A percentile compares a stretch with the other conserved stretches of the same genome.
Evolutionary conservation across 2,329 filamentous ascomycete species (phyloP).

Genomic region (Xylaria arbuscula): DNA sequence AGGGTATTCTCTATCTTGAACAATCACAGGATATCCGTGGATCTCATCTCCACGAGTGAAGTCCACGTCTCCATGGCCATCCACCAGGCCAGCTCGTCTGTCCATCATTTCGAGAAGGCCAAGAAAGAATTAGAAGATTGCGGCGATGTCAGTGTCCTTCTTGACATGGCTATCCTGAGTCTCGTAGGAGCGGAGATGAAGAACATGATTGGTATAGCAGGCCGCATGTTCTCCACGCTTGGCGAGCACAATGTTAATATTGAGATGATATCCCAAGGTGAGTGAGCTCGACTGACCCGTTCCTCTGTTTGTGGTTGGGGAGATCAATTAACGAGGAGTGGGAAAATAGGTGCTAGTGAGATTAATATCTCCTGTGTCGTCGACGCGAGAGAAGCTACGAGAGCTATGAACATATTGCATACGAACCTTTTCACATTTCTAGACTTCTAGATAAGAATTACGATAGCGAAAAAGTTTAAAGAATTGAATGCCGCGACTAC

Average conservation of each 20-base stretch:
- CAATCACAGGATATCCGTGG: conserved; percentile 86
- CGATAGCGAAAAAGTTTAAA: conserved; percentile 1
- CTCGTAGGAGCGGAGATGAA: conserved; percentile 96
- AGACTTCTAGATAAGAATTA: conserved; percentile 81
- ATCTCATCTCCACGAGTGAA: conserved; percentile 95
- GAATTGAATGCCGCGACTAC: not conserved
- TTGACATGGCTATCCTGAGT: conserved; percentile 94
- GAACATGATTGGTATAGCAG: conserved; percentile 94
- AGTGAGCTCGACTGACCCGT: conserved; percentile 46
- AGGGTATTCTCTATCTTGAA: conserved; percentile 93
- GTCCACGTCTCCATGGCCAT: conserved; percentile 98
- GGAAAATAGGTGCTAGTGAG: conserved; percentile 95
- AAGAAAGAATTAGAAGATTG: conserved; percentile 80
- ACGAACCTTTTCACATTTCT: conserved; percentile 97
- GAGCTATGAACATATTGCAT: conserved; percentile 95
- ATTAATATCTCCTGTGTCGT: conserved; percentile 99
- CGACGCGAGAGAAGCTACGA: conserved; percentile 87
- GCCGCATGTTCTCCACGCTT: conserved; percentile 93
- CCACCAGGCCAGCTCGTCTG: conserved; percentile 77
- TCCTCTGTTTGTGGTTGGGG: too few species aligned
- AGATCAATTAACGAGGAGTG: too few species aligned
- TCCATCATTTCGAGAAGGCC: conserved; percentile 73
- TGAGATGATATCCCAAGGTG: conserved; percentile 99
- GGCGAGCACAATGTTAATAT: conserved; percentile 96
- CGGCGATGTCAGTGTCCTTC: conserved; percentile 89